phyloP scores from a whole-genome alignment of 129 eudicot species.

The Gnaphalium uliginosum region DNA sequence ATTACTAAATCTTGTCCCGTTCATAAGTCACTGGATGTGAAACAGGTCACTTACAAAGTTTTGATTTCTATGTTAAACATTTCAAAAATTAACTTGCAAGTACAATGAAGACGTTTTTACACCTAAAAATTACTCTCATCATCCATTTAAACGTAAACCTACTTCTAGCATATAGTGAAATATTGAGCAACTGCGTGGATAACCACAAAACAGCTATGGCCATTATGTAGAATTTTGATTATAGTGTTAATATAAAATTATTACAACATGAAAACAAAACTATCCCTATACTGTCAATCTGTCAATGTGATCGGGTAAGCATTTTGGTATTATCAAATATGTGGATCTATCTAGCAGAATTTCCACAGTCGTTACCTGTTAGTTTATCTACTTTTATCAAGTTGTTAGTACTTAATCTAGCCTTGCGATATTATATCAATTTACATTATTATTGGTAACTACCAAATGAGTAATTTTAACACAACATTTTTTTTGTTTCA shows the following conservation, averaged over 20 bases:
- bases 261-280: neutral
- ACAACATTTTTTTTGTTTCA: neutral
- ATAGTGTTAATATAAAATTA: neutral
- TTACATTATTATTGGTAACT: neutral
- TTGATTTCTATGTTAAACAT: neutral
- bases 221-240: neutral
- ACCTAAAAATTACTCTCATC: neutral
- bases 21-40: neutral
- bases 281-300: neutral
- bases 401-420: constrained; percentile 1
- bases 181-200: neutral
- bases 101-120: neutral
- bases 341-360: neutral
- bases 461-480: constrained; percentile 2
- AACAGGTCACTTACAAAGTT: neutral
- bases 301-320: neutral
- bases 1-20: neutral
- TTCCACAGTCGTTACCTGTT: neutral
- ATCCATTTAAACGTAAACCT: neutral
- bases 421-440: neutral
- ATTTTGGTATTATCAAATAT: constrained; percentile 10
- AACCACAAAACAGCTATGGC: neutral
- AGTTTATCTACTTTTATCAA: neutral
- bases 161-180: neutral
- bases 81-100: neutral